Base-by-base conservation (phyloP, 495 filamentous ascomycete species). In the Neurospora sp. region DNA sequence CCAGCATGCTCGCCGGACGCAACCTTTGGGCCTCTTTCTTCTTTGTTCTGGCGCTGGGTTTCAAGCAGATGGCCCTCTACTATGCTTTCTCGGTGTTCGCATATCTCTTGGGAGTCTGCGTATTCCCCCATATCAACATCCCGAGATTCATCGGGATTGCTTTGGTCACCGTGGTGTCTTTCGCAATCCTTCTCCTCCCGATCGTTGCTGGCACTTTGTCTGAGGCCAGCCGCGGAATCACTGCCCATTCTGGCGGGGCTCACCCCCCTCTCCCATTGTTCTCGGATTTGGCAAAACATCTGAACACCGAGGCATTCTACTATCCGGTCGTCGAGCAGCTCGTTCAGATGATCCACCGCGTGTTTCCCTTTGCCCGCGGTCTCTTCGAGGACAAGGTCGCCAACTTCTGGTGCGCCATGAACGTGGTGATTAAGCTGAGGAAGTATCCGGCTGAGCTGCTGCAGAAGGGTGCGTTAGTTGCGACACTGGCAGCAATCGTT, bases 1-100 rank as follows among this genome's bases (percentile, higher is more conserved):
- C 94, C 44, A 94, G 92, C 80, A 92, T 97, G 77, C 80, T 97
- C 48, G 93, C 94, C 3, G 92, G 92, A 4, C 89, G 93, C 59
- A 89, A 91, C 77, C 87, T 97, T 72, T 98, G 94, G 94, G 88
- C 91, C 8, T 92, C 91, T 73, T 88, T 96, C 70, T 98, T 97
- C 83, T 99, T 99, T 78, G 95, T 99, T n/a, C 87, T 89, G 2
- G 92, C 94, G 17, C 83, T 99, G 31, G 92, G 92, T 14, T 99
- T 97, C 84, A 99, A 99, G 84, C 96, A 99, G 80, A 99, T 99
- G 96, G 96, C 95, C 4, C 84, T 99, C 10, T 99, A 97, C 81
- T 99, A 97, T 80, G 94, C 96, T 3, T 94, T 96, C 1, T 89
- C 90, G 14, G 89, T 98, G 70, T 98, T 98, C 79, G 91, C 94